phyloP scores from a whole-genome alignment of 75 land plant species.

The Sequoiadendron giganteum region DNA sequence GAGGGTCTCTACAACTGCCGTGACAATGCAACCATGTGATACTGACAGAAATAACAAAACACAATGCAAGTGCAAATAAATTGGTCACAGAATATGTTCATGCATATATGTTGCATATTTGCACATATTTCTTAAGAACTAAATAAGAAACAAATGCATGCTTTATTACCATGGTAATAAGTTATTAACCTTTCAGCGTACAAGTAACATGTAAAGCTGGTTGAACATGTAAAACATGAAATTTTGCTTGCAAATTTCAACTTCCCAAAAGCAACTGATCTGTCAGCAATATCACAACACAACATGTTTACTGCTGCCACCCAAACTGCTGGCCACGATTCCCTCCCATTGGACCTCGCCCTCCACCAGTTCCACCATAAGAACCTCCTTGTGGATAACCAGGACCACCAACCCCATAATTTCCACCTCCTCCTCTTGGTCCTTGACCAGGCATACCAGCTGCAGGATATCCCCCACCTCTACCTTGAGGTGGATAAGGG shows the following conservation, averaged over 20 bases:
- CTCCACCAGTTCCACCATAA: conserved; percentile 39
- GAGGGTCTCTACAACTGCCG: neutral
- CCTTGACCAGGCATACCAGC: conserved; percentile 32
- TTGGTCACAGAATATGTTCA: neutral
- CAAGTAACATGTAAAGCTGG: neutral
- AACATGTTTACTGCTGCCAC: conserved; percentile 33
- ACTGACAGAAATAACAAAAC: neutral
- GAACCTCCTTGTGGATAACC: conserved; percentile 46
- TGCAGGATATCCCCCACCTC: conserved; percentile 37
- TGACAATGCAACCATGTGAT: neutral
- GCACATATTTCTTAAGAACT: neutral
- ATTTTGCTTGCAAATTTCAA: neutral
- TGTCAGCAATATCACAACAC: neutral
- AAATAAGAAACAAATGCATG: neutral
- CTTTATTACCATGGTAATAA: neutral
- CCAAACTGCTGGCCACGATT: conserved; percentile 60
- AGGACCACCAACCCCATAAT: conserved; percentile 47
- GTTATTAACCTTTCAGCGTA: neutral
- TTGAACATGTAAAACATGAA: neutral
- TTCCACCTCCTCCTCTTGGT: conserved; percentile 34
- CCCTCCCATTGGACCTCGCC: conserved; percentile 47
- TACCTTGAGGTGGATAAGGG: conserved; percentile 49
- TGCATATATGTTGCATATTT: neutral
- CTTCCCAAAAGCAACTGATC: neutral
- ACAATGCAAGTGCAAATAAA: neutral